phyloP scores from a whole-genome alignment of 768 basidiomycete genomes.

The Coprinopsis cinerea region DNA sequence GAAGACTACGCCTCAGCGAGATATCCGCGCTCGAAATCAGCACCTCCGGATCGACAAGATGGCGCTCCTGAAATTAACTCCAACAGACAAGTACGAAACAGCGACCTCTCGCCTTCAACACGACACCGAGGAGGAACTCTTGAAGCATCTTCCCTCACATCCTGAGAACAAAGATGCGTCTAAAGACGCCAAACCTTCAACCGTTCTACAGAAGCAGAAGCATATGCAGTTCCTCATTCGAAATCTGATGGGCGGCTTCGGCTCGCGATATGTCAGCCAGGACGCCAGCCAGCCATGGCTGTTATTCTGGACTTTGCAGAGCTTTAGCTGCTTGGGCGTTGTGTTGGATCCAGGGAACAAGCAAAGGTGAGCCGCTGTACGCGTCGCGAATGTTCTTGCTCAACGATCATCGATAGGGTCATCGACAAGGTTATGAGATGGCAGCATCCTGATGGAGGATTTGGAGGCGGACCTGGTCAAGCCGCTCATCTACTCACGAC shows the following conservation, averaged over 20 bases:
- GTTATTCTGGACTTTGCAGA: slow-evolving; percentile 87
- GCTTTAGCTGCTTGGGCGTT: slow-evolving; percentile 74
- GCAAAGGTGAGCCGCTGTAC: slow-evolving; percentile 47
- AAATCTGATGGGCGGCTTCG: slow-evolving; percentile 74
- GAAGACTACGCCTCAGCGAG: too few relatives aligned
- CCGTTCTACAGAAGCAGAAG: slow-evolving; percentile 45
- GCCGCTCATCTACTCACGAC: slow-evolving; percentile 83
- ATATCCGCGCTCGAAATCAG: too few relatives aligned
- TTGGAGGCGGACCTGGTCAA: slow-evolving; percentile 89
- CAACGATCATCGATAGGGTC: slow-evolving; percentile 37
- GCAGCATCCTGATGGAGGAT: slow-evolving; percentile 86
- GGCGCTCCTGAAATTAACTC: slow-evolving; percentile 24
- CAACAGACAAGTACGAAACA: slow-evolving; percentile 58
- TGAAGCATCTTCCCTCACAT: slow-evolving; percentile 40
- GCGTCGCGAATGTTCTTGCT: not conserved
- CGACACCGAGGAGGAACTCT: slow-evolving; percentile 62
- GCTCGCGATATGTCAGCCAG: slow-evolving; percentile 70
- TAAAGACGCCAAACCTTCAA: slow-evolving; percentile 2
- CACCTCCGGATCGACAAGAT: not conserved
- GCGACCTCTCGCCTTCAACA: slow-evolving; percentile 56
- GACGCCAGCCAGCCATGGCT: slow-evolving; percentile 97
- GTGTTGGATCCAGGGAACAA: slow-evolving; percentile 72
- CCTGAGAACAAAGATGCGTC: slow-evolving; percentile 8
- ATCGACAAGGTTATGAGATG: slow-evolving; percentile 76
- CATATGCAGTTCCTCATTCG: slow-evolving; percentile 76